Percentiles rank a stretch among this genome's conserved stretches.
Evolutionary conservation across 2,329 filamentous ascomycete species (phyloP).

Genomic region (Aspergillus japonicus): DNA sequence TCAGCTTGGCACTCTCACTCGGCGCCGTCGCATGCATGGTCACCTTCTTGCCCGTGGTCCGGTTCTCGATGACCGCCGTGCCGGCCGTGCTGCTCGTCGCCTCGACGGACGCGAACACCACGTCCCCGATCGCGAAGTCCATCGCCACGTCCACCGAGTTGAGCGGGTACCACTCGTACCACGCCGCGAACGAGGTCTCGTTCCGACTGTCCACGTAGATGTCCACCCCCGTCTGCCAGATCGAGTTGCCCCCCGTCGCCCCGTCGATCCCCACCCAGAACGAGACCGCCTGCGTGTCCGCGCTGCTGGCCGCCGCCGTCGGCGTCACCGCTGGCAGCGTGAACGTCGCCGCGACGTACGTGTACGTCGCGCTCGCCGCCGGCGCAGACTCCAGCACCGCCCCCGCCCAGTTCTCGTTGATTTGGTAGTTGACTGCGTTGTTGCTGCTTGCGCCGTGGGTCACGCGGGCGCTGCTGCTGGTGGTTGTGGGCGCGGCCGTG

Average conservation of each 20-base stretch:
- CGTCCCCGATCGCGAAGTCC: conserved; percentile 9
- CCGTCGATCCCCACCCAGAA: conserved; percentile 16
- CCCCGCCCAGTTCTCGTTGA: conserved; percentile 16
- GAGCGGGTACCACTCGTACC: conserved; percentile 16
- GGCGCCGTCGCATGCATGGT: conserved; percentile 4
- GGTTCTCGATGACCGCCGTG: conserved; percentile 9
- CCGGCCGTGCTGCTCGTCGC: background rate
- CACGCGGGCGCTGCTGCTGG: background rate
- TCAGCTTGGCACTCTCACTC: background rate
- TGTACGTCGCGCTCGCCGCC: conserved; percentile 1
- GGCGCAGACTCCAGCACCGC: conserved; percentile 1
- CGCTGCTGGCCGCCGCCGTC: background rate
- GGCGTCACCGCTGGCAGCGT: conserved; percentile 9
- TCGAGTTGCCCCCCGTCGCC: conserved; percentile 4
- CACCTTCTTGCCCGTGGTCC: conserved; percentile 8
- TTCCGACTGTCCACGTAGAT: conserved; percentile 10
- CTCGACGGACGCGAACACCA: conserved; percentile 10
- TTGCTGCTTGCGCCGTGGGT: background rate
- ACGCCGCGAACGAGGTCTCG: conserved; percentile 6
- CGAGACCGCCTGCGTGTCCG: conserved; percentile 7
- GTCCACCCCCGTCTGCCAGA: conserved; percentile 14
- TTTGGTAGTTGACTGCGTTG: background rate
- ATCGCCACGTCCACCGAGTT: conserved; percentile 7
- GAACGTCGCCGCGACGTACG: conserved; percentile 10
- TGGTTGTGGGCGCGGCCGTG: too few species aligned